Base-by-base conservation (phyloP, 352 stramenopile species). In the Paralagenidium karlingii region DNA sequence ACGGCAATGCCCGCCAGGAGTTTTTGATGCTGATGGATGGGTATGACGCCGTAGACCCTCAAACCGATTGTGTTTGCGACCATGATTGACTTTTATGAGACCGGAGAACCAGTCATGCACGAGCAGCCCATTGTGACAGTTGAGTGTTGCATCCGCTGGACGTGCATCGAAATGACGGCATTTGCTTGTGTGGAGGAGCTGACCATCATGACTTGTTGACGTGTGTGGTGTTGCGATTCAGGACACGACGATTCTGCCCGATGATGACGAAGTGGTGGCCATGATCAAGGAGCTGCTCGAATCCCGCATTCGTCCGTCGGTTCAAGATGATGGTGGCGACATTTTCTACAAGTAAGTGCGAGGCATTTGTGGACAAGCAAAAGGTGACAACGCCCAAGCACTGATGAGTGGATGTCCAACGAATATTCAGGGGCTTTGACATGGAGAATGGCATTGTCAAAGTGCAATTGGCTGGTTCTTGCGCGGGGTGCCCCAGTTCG, bases 281-380 rank as follows among this genome's bases (percentile, higher is more conserved):
- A 98, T 99, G 89, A 99, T 99, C 64, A 99, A 99, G 74, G 96
- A 99, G 75, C 70, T 99, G 12, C 71, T 99, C 28, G 94, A 99
- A 62, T 83, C 93, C 45, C 77, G 96, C 45, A 99, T 99, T 49
- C 88, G 96, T 39, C 96, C 96, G n/a, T 96, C 95, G 1, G 96
- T 99, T 24, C 95, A 99, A 63, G 96, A 99, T 44, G 94, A 98
- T 58, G 94, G 96, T 27, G 96, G 96, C 26, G 96, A 99, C 56
- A 99, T 99, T 61, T 96, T 96, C 55, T 99, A 97, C 74, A 75
- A 77, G 51, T 68, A 41, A 22, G 45, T 36, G n/a, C n/a, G n/a
- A n/a, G n/a, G n/a, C n/a, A n/a, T n/a, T n/a, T 20, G 28, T 36
- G 16, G 7, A 36, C 22, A 22, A 7, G 19, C 30, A 36, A 36